Evolutionary conservation across 805 yeast species (phyloP).

Genomic region (Yamadazyma olivae): DNA sequence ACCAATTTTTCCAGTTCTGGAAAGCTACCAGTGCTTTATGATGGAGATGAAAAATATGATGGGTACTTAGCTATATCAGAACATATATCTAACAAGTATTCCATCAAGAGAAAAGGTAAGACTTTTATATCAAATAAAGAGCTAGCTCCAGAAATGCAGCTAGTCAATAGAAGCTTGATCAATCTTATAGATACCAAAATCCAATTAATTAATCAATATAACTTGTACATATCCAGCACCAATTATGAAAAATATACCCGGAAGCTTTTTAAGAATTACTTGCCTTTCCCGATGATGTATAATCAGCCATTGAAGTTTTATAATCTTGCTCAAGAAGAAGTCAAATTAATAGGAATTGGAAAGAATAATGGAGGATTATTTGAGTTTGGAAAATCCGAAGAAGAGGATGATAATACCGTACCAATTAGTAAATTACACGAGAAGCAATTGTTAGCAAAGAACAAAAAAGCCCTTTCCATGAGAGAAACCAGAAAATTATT

Average conservation of each 20-base stretch:
- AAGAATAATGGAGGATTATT: constrained; percentile 27
- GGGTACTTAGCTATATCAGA: constrained; percentile 17
- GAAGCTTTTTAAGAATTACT: constrained; percentile 45
- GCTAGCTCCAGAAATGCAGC: constrained; percentile 19
- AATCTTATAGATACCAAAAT: constrained; percentile 41
- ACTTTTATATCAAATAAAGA: background rate
- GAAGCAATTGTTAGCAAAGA: constrained; percentile 28
- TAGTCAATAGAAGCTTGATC: constrained; percentile 45
- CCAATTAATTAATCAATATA: constrained; percentile 51
- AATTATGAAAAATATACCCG: constrained; percentile 64
- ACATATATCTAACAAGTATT: constrained; percentile 3
- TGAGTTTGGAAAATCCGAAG: constrained; percentile 20
- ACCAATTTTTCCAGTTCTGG: constrained; percentile 50
- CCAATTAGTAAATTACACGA: constrained; percentile 40
- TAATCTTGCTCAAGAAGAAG: constrained; percentile 32
- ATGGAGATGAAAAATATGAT: constrained; percentile 11
- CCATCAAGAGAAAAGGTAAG: background rate
- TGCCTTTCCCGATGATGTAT: constrained; percentile 76
- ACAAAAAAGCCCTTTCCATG: constrained; percentile 26
- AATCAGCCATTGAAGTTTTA: constrained; percentile 54
- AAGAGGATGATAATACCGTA: constrained; percentile 12
- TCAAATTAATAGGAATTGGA: constrained; percentile 28
- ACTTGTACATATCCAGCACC: constrained; percentile 39
- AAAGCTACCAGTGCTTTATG: constrained; percentile 46
- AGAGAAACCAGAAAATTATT: constrained; percentile 32